Evolutionary conservation across 2,329 filamentous ascomycete species (phyloP).

Genomic region (Colletotrichum lentis): DNA sequence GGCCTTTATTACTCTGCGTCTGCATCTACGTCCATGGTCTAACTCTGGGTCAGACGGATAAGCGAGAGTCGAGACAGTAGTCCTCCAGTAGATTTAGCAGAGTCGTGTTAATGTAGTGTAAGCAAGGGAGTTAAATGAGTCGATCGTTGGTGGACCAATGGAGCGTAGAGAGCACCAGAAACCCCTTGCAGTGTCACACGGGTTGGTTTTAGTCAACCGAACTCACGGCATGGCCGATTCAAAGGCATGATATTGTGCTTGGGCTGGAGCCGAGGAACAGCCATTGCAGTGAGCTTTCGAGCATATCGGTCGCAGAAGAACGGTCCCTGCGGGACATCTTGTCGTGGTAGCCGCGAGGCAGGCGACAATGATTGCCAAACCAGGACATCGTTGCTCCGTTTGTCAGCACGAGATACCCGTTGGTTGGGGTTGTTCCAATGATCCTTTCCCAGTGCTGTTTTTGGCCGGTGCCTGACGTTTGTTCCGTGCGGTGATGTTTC

Average conservation of each 20-base stretch:
- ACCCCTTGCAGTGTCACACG: neutral
- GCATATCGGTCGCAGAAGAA: constrained; percentile 22
- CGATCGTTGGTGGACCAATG: neutral
- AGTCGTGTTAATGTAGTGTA: neutral
- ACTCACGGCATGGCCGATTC: neutral
- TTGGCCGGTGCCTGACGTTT: constrained; percentile 1
- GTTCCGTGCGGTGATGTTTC: neutral
- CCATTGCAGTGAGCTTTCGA: neutral
- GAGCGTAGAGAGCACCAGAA: neutral
- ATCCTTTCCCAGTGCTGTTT: neutral
- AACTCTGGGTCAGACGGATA: neutral
- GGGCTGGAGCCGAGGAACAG: constrained; percentile 9
- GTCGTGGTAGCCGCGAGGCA: neutral
- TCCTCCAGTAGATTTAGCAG: too few species aligned
- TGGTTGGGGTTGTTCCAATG: neutral
- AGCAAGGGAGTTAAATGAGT: constrained; percentile 2
- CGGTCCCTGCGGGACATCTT: constrained; percentile 18
- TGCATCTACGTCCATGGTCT: neutral
- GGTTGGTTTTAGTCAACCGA: neutral
- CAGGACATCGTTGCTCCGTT: constrained; percentile 1
- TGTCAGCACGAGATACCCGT: neutral
- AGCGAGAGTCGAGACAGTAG: too few species aligned
- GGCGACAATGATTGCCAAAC: neutral
- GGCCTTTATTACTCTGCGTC: constrained; percentile 4
- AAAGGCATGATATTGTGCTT: constrained; percentile 12